These are phyloP conservation scores for Chaetomidium leptoderma DNA, from an alignment of 495 filamentous ascomycete species.

Conservation along the genomic window DNA sequence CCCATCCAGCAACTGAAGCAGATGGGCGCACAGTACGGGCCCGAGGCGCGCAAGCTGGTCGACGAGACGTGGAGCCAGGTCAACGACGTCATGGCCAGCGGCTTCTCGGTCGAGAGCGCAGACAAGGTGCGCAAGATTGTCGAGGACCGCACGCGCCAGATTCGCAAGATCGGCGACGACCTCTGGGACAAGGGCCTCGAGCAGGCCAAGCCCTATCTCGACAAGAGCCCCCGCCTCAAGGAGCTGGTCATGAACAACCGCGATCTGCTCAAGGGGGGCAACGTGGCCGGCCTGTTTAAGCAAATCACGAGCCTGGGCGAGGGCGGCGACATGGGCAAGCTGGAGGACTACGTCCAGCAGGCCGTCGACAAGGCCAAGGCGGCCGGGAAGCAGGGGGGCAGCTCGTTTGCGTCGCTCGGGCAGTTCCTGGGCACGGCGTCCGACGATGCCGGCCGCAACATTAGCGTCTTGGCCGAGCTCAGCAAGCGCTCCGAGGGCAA, in stretches of 20 bases:
- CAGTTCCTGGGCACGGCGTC: conserved; percentile 24
- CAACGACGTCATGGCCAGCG: conserved; percentile 50
- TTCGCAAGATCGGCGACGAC: conserved; percentile 58
- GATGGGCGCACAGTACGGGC: conserved; percentile 59
- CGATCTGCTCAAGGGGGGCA: conserved; percentile 55
- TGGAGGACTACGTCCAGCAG: conserved; percentile 57
- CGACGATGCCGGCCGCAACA: conserved; percentile 40
- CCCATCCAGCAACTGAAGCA: conserved; percentile 58
- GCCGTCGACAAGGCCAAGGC: conserved; percentile 52
- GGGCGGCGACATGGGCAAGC: conserved; percentile 49
- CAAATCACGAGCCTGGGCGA: conserved; percentile 52
- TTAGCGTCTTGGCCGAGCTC: conserved; percentile 50
- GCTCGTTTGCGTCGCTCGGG: conserved; percentile 15
- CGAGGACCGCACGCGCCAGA: conserved; percentile 59
- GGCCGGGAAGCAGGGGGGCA: conserved; percentile 18
- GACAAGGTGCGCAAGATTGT: conserved; percentile 55
- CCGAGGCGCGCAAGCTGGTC: conserved; percentile 64
- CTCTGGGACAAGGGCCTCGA: conserved; percentile 61
- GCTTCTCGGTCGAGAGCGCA: conserved; percentile 45
- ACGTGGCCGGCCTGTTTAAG: conserved; percentile 50
- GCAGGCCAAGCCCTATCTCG: conserved; percentile 57
- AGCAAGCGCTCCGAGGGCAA: conserved; percentile 59
- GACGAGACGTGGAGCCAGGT: conserved; percentile 62
- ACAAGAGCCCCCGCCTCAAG: conserved; percentile 64
- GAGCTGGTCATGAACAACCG: conserved; percentile 58